Evolutionary conservation across 768 basidiomycete species (phyloP).

Genomic region (Pisolithus sp.): DNA sequence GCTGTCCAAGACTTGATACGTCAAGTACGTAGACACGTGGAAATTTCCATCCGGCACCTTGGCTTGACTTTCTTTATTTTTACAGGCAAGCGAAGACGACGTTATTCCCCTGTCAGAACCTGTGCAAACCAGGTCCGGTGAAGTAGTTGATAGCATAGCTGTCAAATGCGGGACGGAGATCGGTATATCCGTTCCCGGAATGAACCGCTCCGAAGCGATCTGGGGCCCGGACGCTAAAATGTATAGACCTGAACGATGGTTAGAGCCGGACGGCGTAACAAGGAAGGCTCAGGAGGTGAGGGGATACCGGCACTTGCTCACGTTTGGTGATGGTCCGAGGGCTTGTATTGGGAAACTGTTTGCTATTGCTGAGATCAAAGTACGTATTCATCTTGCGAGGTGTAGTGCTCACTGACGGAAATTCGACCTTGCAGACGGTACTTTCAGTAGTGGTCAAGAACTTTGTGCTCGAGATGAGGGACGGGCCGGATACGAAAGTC

Average conservation of each 20-base stretch:
- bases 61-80: not conserved
- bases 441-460: slow-evolving; percentile 36
- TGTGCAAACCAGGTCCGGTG: slow-evolving; percentile 36
- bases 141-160: slow-evolving; percentile 32
- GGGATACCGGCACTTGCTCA: slow-evolving; percentile 23
- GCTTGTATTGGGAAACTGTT: slow-evolving; percentile 25
- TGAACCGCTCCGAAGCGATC: slow-evolving; percentile 45
- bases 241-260: slow-evolving; percentile 20
- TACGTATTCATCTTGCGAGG: not conserved
- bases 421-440: slow-evolving; percentile 28
- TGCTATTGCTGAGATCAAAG: slow-evolving; percentile 24
- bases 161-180: slow-evolving; percentile 46
- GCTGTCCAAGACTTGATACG: slow-evolving; percentile 23
- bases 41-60: not conserved
- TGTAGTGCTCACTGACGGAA: not conserved
- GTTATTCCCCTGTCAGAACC: slow-evolving; percentile 50
- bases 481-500: slow-evolving; percentile 28
- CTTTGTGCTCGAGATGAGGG: slow-evolving; percentile 29
- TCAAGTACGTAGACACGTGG: slow-evolving; percentile 5
- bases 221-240: slow-evolving; percentile 52
- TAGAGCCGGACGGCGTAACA: slow-evolving; percentile 13
- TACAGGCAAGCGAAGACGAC: slow-evolving; percentile 46
- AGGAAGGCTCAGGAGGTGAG: slow-evolving; percentile 16
- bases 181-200: slow-evolving; percentile 35
- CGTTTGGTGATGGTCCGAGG: slow-evolving; percentile 25